Percentiles rank a stretch among this genome's conserved stretches.
These are phyloP conservation scores for Postia placenta DNA, from an alignment of 768 basidiomycete species.

Conservation along the genomic window DNA sequence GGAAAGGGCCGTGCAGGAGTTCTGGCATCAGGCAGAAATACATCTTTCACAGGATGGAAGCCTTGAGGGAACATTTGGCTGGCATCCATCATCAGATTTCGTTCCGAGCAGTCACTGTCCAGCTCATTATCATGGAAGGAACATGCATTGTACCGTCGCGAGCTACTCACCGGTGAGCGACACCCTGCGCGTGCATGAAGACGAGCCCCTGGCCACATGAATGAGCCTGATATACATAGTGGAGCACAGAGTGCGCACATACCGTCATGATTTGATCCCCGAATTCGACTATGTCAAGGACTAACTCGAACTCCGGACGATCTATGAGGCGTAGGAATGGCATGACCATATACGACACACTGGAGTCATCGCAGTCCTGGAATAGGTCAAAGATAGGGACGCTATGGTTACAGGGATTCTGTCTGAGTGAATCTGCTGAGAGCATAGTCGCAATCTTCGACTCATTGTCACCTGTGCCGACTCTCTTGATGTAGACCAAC, in stretches of 20 bases:
- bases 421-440: background rate
- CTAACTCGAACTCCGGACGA: slow-evolving; percentile 10
- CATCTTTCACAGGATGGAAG: slow-evolving; percentile 12
- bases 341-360: slow-evolving; percentile 15
- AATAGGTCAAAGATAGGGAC: slow-evolving; percentile 18
- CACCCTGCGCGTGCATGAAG: slow-evolving; percentile 15
- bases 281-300: slow-evolving; percentile 18
- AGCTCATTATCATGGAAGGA: background rate
- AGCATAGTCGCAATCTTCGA: slow-evolving; percentile 10
- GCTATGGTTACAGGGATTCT: slow-evolving; percentile 18
- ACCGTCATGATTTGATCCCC: slow-evolving; percentile 15
- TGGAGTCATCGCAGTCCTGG: slow-evolving; percentile 6
- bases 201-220: slow-evolving; percentile 12
- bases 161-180: slow-evolving; percentile 17
- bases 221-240: background rate
- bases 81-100: slow-evolving; percentile 22
- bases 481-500: slow-evolving; percentile 26
- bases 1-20: background rate
- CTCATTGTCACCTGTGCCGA: slow-evolving; percentile 10
- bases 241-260: background rate
- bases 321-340: slow-evolving; percentile 14
- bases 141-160: background rate
- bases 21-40: background rate
- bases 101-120: slow-evolving; percentile 15
- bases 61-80: slow-evolving; percentile 14